Conservation (phyloP, 2,329 filamentous ascomycete species). For the Cadophora sp. region DNA sequence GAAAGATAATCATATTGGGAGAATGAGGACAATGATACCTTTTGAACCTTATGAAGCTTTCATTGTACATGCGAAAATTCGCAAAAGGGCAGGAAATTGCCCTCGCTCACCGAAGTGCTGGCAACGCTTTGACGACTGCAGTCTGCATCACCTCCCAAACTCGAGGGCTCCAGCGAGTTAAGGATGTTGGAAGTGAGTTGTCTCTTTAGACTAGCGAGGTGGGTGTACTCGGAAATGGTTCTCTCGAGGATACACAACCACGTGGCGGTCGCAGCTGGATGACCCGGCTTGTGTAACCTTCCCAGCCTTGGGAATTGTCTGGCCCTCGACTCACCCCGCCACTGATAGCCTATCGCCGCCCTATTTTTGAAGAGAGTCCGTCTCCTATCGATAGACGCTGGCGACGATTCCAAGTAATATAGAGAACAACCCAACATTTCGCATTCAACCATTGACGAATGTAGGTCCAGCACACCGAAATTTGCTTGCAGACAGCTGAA, state of each 20-base stretch:
- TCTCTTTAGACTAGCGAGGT: background rate
- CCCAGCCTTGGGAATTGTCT: background rate
- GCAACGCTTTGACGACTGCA: background rate
- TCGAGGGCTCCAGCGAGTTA: background rate
- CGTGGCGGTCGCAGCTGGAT: background rate
- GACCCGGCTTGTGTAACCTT: background rate
- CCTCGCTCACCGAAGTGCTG: conserved; percentile 5
- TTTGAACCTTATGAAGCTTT: background rate
- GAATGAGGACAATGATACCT: background rate
- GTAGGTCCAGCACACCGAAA: conserved; percentile 5
- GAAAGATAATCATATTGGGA: background rate
- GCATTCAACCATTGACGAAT: background rate
- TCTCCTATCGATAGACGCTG: background rate
- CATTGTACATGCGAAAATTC: background rate
- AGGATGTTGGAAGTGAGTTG: background rate
- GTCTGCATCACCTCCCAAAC: background rate
- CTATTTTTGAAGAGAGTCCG: background rate
- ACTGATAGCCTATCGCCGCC: background rate
- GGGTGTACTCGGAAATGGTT: background rate
- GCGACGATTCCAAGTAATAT: background rate
- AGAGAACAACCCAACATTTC: background rate
- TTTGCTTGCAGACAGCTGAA: background rate
- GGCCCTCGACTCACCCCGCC: background rate
- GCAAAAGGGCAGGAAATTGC: background rate
- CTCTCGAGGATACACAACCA: background rate